phyloP scores from a whole-genome alignment of 805 yeast genomes.

The Danielozyma ontarioensis region DNA sequence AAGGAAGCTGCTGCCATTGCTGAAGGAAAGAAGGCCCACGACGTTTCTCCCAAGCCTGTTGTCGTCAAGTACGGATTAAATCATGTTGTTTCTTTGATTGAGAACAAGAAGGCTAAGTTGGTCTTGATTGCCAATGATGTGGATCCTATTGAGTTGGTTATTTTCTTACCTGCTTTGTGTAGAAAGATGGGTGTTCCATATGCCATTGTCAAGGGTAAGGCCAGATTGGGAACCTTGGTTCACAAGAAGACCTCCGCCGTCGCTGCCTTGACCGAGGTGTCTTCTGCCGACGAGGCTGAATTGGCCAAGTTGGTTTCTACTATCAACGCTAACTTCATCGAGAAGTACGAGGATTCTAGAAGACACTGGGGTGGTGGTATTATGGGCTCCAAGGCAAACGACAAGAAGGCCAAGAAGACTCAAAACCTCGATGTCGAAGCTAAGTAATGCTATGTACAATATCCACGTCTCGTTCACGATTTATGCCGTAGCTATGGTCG shows the following conservation, averaged over 20 bases:
- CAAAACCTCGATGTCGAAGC: slow-evolving; percentile 25
- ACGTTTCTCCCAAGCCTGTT: slow-evolving; percentile 94
- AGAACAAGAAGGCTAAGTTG: slow-evolving; percentile 97
- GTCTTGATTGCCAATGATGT: slow-evolving; percentile 98
- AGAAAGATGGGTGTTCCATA: slow-evolving; percentile 99
- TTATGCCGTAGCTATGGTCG: no score
- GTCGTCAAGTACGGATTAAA: slow-evolving; percentile 97
- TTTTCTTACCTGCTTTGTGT: slow-evolving; percentile 97
- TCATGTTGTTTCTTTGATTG: slow-evolving; percentile 96
- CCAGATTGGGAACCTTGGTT: slow-evolving; percentile 94
- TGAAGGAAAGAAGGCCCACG: slow-evolving; percentile 96
- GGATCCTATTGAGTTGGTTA: slow-evolving; percentile 97
- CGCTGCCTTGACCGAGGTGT: slow-evolving; percentile 95
- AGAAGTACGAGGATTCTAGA: slow-evolving; percentile 92
- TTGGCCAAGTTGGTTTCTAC: slow-evolving; percentile 90
- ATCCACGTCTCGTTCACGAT: no score
- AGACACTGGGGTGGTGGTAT: slow-evolving; percentile 99
- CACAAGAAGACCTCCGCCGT: slow-evolving; percentile 98
- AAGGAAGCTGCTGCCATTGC: slow-evolving; percentile 99
- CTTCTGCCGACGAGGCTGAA: slow-evolving; percentile 90
- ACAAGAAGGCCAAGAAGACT: slow-evolving; percentile 73
- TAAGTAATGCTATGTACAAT: no score
- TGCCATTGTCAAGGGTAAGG: slow-evolving; percentile 98
- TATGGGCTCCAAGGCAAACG: slow-evolving; percentile 91
- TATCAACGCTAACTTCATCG: slow-evolving; percentile 87